A percentile compares a stretch with the other conserved stretches of the same genome.
Conservation (phyloP, 257 asterid species). For the Coffea eugenioides region DNA sequence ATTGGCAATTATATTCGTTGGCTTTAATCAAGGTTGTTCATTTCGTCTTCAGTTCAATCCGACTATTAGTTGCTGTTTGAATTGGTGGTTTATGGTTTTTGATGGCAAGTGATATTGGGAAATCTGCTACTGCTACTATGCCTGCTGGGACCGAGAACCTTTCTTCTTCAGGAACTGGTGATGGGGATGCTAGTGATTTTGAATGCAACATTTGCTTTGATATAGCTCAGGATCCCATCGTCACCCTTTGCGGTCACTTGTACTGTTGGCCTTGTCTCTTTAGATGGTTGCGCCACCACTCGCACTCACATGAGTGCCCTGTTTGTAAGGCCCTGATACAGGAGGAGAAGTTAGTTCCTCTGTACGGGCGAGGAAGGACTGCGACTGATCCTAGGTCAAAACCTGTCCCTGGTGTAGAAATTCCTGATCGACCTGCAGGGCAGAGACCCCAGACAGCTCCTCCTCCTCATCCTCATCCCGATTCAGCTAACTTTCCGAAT, state of each 20-base stretch:
- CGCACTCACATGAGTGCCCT: conserved; percentile 61
- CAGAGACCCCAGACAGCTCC: conserved; percentile 55
- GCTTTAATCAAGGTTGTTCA: background rate
- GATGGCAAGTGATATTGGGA: conserved; percentile 22
- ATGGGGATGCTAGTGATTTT: conserved; percentile 44
- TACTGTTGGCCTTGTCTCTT: conserved; percentile 77
- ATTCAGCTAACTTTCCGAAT: conserved; percentile 28
- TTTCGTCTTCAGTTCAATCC: background rate
- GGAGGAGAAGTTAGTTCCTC: conserved; percentile 64
- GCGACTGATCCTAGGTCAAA: conserved; percentile 63
- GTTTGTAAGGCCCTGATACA: conserved; percentile 67
- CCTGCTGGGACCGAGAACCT: conserved; percentile 4
- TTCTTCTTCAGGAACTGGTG: conserved; percentile 20
- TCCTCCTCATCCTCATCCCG: conserved; percentile 27
- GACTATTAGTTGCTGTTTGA: background rate
- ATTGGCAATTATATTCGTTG: background rate
- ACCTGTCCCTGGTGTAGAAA: conserved; percentile 64
- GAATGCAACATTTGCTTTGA: conserved; percentile 80
- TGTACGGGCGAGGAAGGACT: conserved; percentile 65
- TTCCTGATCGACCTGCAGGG: conserved; percentile 66
- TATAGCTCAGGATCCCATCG: conserved; percentile 55
- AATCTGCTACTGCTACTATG: conserved; percentile 4
- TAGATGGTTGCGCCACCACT: conserved; percentile 53
- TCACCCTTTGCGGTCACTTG: conserved; percentile 80
- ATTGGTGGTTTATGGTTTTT: background rate